Evolutionary conservation across 345 rosid species (phyloP).

Genomic region (Lepidium aucheri): DNA sequence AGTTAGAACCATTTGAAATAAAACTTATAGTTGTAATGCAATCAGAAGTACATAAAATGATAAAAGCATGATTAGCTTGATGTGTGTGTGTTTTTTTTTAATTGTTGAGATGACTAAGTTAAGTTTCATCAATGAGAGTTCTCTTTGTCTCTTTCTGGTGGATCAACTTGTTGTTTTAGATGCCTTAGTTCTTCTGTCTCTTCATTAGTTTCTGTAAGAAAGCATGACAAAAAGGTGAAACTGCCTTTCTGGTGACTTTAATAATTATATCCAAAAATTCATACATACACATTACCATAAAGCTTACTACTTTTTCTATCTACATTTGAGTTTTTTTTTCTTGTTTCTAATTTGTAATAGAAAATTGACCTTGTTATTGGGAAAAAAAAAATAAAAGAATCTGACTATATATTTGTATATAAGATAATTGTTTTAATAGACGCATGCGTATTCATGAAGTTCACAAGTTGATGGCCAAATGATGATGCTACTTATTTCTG

Average conservation of each 20-base stretch:
- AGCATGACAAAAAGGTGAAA: slow-evolving; percentile 24
- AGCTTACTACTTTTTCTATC: neutral
- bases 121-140: slow-evolving; percentile 9
- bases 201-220: slow-evolving; percentile 22
- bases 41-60: neutral
- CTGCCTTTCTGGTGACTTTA: slow-evolving; percentile 11
- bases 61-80: neutral
- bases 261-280: slow-evolving; percentile 5
- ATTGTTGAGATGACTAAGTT: neutral
- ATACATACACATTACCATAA: slow-evolving; percentile 16
- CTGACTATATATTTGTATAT: neutral
- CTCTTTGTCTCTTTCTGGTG: slow-evolving; percentile 14
- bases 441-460: slow-evolving; percentile 25
- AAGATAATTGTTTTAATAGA: neutral
- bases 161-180: slow-evolving; percentile 23
- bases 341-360: neutral
- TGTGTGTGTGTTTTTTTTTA: neutral
- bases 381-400: neutral
- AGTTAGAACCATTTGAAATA: neutral
- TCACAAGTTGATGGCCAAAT: slow-evolving; percentile 5
- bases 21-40: neutral
- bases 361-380: slow-evolving; percentile 6
- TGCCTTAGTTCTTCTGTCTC: slow-evolving; percentile 20
- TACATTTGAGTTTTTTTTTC: neutral
- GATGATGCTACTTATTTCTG: neutral